A percentile compares a stretch with the other conserved stretches of the same genome.
phyloP scores from a whole-genome alignment of 495 filamentous ascomycete species.

The Penicillium samsonianum region DNA sequence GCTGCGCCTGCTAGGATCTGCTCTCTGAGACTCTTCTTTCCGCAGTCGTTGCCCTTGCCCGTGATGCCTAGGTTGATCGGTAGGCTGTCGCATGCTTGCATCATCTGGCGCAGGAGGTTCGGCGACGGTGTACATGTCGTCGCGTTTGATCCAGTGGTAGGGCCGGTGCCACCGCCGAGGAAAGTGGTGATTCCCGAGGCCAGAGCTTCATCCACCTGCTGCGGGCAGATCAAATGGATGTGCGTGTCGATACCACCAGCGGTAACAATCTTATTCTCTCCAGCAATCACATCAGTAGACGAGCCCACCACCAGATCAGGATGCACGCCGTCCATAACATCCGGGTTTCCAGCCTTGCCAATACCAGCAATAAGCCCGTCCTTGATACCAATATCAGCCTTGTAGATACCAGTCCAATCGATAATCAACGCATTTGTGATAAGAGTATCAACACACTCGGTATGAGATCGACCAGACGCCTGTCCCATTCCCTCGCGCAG shows the following conservation, averaged over 20 bases:
- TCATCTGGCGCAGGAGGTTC: conserved; percentile 86
- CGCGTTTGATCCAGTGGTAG: conserved; percentile 90
- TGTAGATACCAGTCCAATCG: conserved; percentile 92
- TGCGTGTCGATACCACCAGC: conserved; percentile 92
- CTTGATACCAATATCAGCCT: conserved; percentile 96
- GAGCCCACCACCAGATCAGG: conserved; percentile 79
- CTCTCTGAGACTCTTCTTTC: conserved; percentile 69
- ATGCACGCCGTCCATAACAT: conserved; percentile 90
- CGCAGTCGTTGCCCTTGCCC: conserved; percentile 91
- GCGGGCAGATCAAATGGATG: conserved; percentile 96
- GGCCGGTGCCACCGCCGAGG: conserved; percentile 92
- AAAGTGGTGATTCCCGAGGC: conserved; percentile 90
- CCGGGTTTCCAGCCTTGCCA: conserved; percentile 95
- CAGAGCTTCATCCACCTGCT: conserved; percentile 85
- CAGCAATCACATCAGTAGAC: conserved; percentile 95
- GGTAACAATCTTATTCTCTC: conserved; percentile 89
- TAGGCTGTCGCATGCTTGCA: conserved; percentile 83
- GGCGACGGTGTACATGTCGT: conserved; percentile 93
- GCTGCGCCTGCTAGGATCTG: conserved; percentile 83
- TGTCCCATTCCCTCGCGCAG: conserved; percentile 96
- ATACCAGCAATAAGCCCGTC: conserved; percentile 86
- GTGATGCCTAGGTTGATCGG: conserved; percentile 94
- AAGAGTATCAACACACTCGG: conserved; percentile 77
- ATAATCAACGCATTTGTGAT: conserved; percentile 92
- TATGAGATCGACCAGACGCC: conserved; percentile 70